Conservation (phyloP, 306 rosid species). For the Medicago ruthenica region DNA sequence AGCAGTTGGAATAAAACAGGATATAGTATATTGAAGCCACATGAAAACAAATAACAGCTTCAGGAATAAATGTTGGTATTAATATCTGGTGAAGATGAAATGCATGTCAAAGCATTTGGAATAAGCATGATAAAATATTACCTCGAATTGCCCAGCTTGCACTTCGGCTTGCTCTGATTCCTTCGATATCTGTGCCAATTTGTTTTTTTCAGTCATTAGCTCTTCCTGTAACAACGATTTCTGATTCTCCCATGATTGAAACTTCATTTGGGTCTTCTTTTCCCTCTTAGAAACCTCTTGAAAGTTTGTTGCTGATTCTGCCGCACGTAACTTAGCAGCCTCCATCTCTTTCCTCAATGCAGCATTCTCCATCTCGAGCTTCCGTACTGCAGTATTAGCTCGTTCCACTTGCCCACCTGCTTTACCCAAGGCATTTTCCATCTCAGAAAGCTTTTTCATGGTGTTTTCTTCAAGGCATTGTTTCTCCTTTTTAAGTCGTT, state of each 20-base stretch:
- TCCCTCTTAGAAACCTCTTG: conserved; percentile 82
- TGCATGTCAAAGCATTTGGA: background rate
- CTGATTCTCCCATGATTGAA: conserved; percentile 86
- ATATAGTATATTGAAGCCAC: conserved; percentile 41
- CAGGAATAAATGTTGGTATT: background rate
- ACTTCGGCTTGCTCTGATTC: conserved; percentile 71
- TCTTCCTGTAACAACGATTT: conserved; percentile 74
- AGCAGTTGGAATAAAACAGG: conserved; percentile 29
- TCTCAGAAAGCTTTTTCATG: conserved; percentile 86
- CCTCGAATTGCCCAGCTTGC: conserved; percentile 76
- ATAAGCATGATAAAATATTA: conserved; percentile 52
- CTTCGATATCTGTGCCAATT: conserved; percentile 55
- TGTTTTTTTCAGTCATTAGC: conserved; percentile 62
- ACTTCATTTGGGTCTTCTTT: conserved; percentile 65
- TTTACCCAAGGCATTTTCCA: conserved; percentile 85
- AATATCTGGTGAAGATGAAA: conserved; percentile 8
- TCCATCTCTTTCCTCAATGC: conserved; percentile 82
- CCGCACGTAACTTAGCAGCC: conserved; percentile 69
- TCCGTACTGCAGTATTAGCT: conserved; percentile 77
- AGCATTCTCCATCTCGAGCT: conserved; percentile 82
- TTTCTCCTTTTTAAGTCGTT: conserved; percentile 84
- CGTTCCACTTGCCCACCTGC: conserved; percentile 86
- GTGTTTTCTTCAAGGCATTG: conserved; percentile 79
- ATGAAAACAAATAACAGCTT: background rate
- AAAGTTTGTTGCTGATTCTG: conserved; percentile 82